phyloP scores from a whole-genome alignment of 2,329 filamentous ascomycete species.

The Trichophyton simii region DNA sequence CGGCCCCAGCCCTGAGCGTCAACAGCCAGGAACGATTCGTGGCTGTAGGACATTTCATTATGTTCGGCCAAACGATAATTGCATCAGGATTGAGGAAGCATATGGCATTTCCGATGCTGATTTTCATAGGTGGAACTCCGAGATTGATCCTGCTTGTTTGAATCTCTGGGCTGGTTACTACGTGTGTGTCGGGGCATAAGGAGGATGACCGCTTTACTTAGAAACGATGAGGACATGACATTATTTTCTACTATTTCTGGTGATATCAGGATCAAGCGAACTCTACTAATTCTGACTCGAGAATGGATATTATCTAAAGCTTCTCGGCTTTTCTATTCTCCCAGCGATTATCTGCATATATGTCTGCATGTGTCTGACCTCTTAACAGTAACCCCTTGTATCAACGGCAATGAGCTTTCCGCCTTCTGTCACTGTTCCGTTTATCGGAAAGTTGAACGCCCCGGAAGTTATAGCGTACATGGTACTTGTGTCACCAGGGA shows the following conservation, averaged over 20 bases:
- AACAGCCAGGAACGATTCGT: conserved; percentile 4
- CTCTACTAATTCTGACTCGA: neutral
- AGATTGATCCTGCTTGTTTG: neutral
- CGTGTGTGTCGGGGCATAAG: neutral
- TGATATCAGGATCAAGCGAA: neutral
- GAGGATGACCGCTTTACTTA: neutral
- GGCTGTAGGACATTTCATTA: conserved; percentile 3
- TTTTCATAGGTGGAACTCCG: neutral
- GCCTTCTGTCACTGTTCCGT: neutral
- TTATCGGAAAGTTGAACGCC: neutral
- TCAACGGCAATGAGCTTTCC: neutral
- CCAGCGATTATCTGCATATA: neutral
- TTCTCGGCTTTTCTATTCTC: neutral
- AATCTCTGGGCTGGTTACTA: conserved; percentile 6
- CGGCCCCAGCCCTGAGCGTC: neutral
- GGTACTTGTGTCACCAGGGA: neutral
- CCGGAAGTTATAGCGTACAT: neutral
- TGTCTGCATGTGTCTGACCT: too few relatives aligned
- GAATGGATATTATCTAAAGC: neutral
- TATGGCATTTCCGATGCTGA: conserved; percentile 3
- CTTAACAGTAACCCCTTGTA: neutral
- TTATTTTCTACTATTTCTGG: neutral
- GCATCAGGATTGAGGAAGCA: neutral
- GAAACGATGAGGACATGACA: neutral
- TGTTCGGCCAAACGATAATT: conserved; percentile 2